Evolutionary conservation across 2,329 filamentous ascomycete species (phyloP).

Genomic region (Arthrobotrys conoides): DNA sequence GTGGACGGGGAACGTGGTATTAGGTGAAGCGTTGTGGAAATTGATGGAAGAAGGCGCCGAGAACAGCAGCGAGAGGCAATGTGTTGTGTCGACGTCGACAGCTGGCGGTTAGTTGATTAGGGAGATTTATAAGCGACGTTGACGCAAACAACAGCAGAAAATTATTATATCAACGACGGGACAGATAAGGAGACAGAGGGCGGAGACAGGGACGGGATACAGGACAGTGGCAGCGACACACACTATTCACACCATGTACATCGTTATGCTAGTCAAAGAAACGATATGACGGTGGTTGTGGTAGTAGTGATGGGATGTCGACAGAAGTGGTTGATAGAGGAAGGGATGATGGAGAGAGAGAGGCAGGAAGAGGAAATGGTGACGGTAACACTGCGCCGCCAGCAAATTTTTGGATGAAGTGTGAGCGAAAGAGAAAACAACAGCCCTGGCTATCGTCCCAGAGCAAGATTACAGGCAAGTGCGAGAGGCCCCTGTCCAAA

Average conservation of each 20-base stretch:
- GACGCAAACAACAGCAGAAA: conserved; percentile 34
- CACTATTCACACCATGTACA: conserved; percentile 49
- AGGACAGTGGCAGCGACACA: conserved; percentile 1
- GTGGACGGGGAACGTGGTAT: conserved; percentile 2
- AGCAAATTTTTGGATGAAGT: conserved; percentile 47
- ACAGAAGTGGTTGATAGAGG: conserved; percentile 12
- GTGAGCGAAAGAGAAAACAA: conserved; percentile 36
- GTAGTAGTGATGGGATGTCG: background rate
- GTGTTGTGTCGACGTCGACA: conserved; percentile 55
- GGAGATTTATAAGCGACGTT: conserved; percentile 57
- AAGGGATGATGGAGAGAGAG: conserved; percentile 17
- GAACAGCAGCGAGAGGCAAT: conserved; percentile 3
- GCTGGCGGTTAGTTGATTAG: conserved; percentile 53
- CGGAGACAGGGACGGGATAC: background rate
- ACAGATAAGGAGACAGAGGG: conserved; percentile 13
- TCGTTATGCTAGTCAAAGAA: conserved; percentile 61
- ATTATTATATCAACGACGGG: conserved; percentile 14
- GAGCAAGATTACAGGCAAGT: conserved; percentile 32
- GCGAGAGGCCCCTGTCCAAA: conserved; percentile 40
- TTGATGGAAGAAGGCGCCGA: conserved; percentile 39
- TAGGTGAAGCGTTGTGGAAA: conserved; percentile 33
- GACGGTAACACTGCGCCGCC: conserved; percentile 19
- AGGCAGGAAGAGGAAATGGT: conserved; percentile 15
- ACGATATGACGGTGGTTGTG: conserved; percentile 46
- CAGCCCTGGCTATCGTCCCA: conserved; percentile 15